Evolutionary conservation across 2,329 filamentous ascomycete species (phyloP).

Genomic region (Malbranchea zuffiana): DNA sequence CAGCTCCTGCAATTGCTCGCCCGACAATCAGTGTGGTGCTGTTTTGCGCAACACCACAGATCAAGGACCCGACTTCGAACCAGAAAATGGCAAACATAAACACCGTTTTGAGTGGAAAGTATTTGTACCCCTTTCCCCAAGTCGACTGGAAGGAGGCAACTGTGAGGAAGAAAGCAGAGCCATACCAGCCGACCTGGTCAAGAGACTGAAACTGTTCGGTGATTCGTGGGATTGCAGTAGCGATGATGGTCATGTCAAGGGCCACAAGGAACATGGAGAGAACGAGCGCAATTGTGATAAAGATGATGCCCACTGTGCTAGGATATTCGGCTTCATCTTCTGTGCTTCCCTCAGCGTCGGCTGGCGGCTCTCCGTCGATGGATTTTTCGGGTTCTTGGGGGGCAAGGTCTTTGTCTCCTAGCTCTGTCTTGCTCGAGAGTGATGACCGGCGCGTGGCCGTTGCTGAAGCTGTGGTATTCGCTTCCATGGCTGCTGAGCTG

Average conservation of each 20-base stretch:
- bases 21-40: conserved; percentile 33
- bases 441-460: conserved; percentile 2
- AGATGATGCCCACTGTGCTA: conserved; percentile 8
- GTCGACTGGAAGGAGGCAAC: conserved; percentile 22
- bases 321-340: conserved; percentile 9
- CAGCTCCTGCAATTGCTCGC: conserved; percentile 32
- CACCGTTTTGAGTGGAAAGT: conserved; percentile 30
- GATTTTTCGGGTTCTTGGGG: conserved; percentile 3
- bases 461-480: conserved; percentile 2
- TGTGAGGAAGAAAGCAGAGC: conserved; percentile 25
- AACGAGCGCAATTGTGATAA: conserved; percentile 12
- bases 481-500: conserved; percentile 1
- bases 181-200: conserved; percentile 30
- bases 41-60: conserved; percentile 23
- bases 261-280: conserved; percentile 14
- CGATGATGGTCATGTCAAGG: conserved; percentile 21
- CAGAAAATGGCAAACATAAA: conserved; percentile 22
- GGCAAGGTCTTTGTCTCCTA: not conserved
- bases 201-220: conserved; percentile 28
- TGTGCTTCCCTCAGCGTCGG: not conserved
- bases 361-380: not conserved
- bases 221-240: conserved; percentile 27
- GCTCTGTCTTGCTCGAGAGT: conserved; percentile 8
- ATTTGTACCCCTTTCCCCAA: conserved; percentile 34
- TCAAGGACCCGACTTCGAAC: conserved; percentile 22